These are phyloP conservation scores for Albophoma yamanashiensis DNA, from an alignment of 2,329 filamentous ascomycete species.

Conservation along the genomic window DNA sequence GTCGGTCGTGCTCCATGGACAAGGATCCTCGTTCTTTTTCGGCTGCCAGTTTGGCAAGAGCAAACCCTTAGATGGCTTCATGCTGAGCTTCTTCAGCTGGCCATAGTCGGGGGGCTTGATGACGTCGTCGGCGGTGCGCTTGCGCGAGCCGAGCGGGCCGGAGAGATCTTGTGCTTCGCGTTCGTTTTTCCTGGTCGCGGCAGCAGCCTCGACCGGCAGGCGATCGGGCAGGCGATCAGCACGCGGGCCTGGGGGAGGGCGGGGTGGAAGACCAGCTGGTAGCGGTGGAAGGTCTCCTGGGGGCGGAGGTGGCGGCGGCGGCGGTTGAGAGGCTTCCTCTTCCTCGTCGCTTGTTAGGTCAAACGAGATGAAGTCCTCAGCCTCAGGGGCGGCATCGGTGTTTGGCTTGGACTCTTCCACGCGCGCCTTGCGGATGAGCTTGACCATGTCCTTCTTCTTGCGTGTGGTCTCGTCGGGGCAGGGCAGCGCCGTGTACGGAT, in stretches of 20 bases:
- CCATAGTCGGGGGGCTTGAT: constrained; percentile 48
- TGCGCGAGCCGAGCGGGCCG: constrained; percentile 51
- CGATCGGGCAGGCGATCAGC: constrained; percentile 2
- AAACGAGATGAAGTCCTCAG: constrained; percentile 85
- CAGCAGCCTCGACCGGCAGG: constrained; percentile 7
- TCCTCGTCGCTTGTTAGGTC: constrained; percentile 52
- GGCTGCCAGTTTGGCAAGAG: constrained; percentile 43
- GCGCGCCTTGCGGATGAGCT: constrained; percentile 83
- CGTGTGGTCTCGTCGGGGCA: constrained; percentile 61
- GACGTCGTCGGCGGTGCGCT: constrained; percentile 62
- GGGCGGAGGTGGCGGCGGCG: background rate
- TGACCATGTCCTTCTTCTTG: constrained; percentile 80
- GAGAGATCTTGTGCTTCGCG: constrained; percentile 17
- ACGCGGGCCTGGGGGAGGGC: constrained; percentile 10
- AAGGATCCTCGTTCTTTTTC: constrained; percentile 27
- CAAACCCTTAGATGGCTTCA: constrained; percentile 36
- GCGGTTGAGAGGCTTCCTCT: constrained; percentile 3
- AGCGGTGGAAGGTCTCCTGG: background rate
- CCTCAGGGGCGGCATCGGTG: constrained; percentile 41
- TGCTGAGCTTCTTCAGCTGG: constrained; percentile 38
- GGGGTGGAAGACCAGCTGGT: constrained; percentile 5
- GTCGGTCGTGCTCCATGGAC: constrained; percentile 54
- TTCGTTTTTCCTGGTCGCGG: constrained; percentile 8
- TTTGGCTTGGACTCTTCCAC: constrained; percentile 43
- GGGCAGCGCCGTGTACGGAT: constrained; percentile 82